phyloP scores from a whole-genome alignment of 768 basidiomycete species.

The Collybia sp. region DNA sequence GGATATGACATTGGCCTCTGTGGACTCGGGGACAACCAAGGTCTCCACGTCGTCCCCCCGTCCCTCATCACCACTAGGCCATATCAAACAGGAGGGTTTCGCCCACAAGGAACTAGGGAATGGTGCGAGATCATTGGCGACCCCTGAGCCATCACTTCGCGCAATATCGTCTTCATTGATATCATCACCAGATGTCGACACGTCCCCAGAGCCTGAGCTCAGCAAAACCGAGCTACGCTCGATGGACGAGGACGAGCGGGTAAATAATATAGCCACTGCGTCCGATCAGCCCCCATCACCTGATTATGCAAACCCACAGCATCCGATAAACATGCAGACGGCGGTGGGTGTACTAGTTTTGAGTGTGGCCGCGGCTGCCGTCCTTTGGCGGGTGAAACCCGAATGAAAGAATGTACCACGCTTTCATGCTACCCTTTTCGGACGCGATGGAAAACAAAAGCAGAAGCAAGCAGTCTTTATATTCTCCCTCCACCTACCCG shows the following conservation, averaged over 20 bases:
- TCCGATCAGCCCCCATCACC: background rate
- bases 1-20: constrained; percentile 25
- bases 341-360: constrained; percentile 64
- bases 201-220: constrained; percentile 4
- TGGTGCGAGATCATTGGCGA: constrained; percentile 17
- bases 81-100: constrained; percentile 11
- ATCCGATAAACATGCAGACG: constrained; percentile 41
- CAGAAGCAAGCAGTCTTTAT: no score
- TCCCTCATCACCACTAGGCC: constrained; percentile 5
- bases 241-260: constrained; percentile 5
- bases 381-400: constrained; percentile 64
- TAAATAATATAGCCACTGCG: constrained; percentile 7
- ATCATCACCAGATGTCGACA: constrained; percentile 5
- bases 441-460: no score
- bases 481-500: no score
- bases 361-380: constrained; percentile 65
- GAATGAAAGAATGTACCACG: constrained; percentile 11
- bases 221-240: constrained; percentile 5
- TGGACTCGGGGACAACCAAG: constrained; percentile 24
- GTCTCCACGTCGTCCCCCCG: background rate
- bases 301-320: constrained; percentile 6
- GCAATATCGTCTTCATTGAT: constrained; percentile 9
- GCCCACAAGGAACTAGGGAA: constrained; percentile 1
- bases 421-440: background rate
- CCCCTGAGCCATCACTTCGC: constrained; percentile 19